Conservation (phyloP, 208 protist genomes). For the Leishmania guyanensis region DNA sequence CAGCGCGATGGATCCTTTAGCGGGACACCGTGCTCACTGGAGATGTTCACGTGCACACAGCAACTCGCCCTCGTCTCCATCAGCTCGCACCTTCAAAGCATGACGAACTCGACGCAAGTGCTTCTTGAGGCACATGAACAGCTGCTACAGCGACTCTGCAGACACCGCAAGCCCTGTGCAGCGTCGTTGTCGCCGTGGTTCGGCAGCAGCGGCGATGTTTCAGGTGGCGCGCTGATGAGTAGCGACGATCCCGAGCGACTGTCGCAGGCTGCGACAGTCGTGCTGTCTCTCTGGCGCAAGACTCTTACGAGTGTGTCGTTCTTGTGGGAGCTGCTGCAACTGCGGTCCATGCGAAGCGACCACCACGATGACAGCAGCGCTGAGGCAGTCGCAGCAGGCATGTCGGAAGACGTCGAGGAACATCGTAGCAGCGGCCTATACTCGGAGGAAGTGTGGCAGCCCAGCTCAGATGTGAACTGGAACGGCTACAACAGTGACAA, state of each 20-base stretch:
- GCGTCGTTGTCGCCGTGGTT: conserved; percentile 6
- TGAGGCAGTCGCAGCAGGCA: not conserved
- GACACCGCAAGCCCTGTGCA: conserved; percentile 1
- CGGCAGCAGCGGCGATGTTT: not conserved
- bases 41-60: conserved; percentile 33
- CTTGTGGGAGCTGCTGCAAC: conserved; percentile 30
- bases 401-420: not conserved
- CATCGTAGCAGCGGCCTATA: not conserved
- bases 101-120: conserved; percentile 21
- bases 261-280: conserved; percentile 22
- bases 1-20: conserved; percentile 3
- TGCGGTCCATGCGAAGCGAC: conserved; percentile 6
- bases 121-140: conserved; percentile 30
- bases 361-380: not conserved
- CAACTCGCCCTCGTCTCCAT: conserved; percentile 27
- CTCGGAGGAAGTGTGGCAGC: not conserved
- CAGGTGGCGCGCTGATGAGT: not conserved
- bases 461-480: not conserved
- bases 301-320: conserved; percentile 24
- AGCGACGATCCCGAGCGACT: conserved; percentile 24
- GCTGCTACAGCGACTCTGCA: conserved; percentile 26
- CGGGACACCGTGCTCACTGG: conserved; percentile 18
- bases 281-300: conserved; percentile 37
- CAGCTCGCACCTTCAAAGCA: conserved; percentile 21
- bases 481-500: not conserved